Evolutionary conservation across 495 filamentous ascomycete genomes (phyloP).

Genomic region (Penicillium atrosanguineum): DNA sequence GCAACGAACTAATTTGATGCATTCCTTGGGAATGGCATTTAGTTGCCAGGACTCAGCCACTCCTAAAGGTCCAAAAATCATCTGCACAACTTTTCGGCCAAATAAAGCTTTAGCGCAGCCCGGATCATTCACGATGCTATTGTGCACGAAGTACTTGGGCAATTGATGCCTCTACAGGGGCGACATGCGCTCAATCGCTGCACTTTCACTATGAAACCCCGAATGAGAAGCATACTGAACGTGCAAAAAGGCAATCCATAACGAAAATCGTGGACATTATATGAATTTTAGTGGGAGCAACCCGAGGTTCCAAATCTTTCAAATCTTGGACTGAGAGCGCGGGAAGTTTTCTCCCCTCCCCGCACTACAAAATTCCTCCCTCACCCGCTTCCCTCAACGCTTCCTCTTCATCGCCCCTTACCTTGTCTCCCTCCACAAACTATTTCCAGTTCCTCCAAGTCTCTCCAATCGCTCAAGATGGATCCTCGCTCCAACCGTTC

Average conservation of each 20-base stretch:
- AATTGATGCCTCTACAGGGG: neutral
- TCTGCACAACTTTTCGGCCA: neutral
- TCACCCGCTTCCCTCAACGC: slow-evolving; percentile 10
- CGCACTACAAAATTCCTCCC: slow-evolving; percentile 39
- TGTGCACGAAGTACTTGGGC: neutral
- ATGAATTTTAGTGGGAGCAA: neutral
- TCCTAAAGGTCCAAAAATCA: neutral
- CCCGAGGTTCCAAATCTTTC: slow-evolving; percentile 9
- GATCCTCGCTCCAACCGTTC: slow-evolving; percentile 52
- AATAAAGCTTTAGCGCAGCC: neutral
- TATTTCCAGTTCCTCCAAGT: neutral
- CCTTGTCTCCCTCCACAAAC: slow-evolving; percentile 15
- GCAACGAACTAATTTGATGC: neutral
- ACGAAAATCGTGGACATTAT: neutral
- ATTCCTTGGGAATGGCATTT: neutral
- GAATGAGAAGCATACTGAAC: neutral
- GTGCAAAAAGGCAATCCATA: neutral
- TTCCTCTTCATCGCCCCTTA: neutral
- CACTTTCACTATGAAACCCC: neutral
- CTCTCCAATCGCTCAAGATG: slow-evolving; percentile 35
- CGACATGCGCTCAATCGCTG: neutral
- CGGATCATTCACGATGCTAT: neutral
- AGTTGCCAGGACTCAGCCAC: neutral
- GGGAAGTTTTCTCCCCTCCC: slow-evolving; percentile 34
- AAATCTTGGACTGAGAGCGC: neutral